Evolutionary conservation across 2,329 filamentous ascomycete species (phyloP), one percentile per base, ranked within the genome.

Genomic region (Colletotrichum sp.): DNA sequence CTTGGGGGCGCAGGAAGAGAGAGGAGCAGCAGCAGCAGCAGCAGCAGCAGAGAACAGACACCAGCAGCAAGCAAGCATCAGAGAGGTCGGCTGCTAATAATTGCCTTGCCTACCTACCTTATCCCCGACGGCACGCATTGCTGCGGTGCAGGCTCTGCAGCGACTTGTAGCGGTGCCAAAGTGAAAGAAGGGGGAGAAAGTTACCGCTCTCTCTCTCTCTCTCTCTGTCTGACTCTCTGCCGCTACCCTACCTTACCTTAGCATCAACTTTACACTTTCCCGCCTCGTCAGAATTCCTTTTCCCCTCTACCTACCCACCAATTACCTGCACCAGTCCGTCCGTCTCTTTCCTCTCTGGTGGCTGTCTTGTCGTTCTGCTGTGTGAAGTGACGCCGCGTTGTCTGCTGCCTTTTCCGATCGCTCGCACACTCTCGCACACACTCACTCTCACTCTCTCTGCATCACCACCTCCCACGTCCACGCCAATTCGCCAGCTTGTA

Each of bases 181-280:
- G 28, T n/a, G 69, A 32, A 8, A 18, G 55, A 59, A 32, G 55
- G n/a, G 36, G 72, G 59, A n/a, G 30, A 59, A 71, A 75, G 72
- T 60, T 55, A 75, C 60, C 69, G 49, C 69, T 49, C 18, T 26
- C 44, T 69, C 72, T 63, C 30, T 69, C 28, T 63, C 64, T 69
- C 16, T 16, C 57, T 63, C 66, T 71, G 30, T 64, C 65, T 69
- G 24, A 21, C 57, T 64, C 66, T 59, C 55, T 21, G n/a, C 44
- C 44, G 44, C 44, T 52, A 52, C 44, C 44, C 44, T 24, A 59
- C 55, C 55, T 69, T 52, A 24, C 44, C 57, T 59, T 75, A 75
- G 72, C 60, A 72, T 69, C 70, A 69, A 74, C 59, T 69, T 76
- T 76, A 74, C 70, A 66, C 74, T 76, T 73, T 69, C 59, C 49